phyloP scores from a whole-genome alignment of 2,329 filamentous ascomycete species.

The Colletotrichum sp. region DNA sequence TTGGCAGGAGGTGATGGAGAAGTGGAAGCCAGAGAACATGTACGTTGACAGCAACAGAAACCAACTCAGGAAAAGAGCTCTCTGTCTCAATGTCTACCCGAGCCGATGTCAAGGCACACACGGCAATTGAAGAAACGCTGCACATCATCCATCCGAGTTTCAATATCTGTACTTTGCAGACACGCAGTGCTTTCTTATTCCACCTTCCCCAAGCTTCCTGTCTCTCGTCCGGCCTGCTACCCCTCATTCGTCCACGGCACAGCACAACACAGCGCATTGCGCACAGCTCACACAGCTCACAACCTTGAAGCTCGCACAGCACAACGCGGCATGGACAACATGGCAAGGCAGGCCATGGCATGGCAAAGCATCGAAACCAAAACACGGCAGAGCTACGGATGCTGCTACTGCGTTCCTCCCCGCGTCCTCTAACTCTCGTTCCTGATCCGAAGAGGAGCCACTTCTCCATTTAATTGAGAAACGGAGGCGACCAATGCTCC shows the following conservation, averaged over 20 bases:
- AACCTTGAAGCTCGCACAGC: slow-evolving; percentile 4
- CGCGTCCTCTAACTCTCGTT: neutral
- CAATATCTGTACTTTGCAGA: neutral
- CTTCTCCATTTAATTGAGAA: slow-evolving; percentile 1
- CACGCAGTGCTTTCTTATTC: neutral
- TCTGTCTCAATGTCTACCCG: neutral
- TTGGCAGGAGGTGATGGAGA: neutral
- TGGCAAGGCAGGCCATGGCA: neutral
- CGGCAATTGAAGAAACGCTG: neutral
- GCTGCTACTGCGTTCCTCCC: neutral
- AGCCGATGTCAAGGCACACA: neutral
- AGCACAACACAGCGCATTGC: slow-evolving; percentile 4
- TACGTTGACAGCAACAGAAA: neutral
- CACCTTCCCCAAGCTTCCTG: neutral
- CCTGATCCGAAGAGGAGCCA: slow-evolving; percentile 5
- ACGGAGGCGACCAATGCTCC: slow-evolving; percentile 12
- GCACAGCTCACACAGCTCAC: slow-evolving; percentile 11
- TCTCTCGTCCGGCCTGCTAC: neutral
- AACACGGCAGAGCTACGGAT: slow-evolving; percentile 4
- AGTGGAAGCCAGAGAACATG: neutral
- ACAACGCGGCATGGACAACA: neutral
- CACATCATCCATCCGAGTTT: slow-evolving; percentile 3
- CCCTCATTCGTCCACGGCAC: slow-evolving; percentile 5
- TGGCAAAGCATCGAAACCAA: neutral
- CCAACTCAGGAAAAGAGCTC: neutral